Evolutionary conservation across 106 monocot genomes (phyloP).

Genomic region (Apostasia shenzhenica): DNA sequence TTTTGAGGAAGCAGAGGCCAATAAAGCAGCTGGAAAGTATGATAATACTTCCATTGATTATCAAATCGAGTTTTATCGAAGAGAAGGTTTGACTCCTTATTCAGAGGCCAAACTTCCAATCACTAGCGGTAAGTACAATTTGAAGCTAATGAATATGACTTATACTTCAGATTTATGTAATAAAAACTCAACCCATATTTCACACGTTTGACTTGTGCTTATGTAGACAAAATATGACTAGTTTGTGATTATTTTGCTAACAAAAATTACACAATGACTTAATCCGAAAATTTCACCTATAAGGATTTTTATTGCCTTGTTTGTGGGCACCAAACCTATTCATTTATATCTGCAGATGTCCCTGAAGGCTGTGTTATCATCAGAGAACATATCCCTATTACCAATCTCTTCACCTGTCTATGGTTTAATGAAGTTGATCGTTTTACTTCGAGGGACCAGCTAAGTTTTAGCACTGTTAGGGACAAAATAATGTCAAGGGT

Average conservation of each 20-base stretch:
- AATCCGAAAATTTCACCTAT: no score
- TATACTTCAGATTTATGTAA: no score
- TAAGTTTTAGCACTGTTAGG: constrained; percentile 86
- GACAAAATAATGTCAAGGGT: constrained; percentile 75
- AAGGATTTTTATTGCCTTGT: not conserved
- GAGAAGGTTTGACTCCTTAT: constrained; percentile 86
- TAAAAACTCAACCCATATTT: no score
- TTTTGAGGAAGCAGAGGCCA: constrained; percentile 97
- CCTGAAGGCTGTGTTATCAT: constrained; percentile 99
- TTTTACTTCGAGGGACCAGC: constrained; percentile 91
- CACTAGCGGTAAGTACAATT: constrained; percentile 61
- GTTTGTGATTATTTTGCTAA: no score
- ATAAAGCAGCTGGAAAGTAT: constrained; percentile 96
- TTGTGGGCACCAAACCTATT: not conserved
- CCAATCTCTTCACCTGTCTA: constrained; percentile 93
- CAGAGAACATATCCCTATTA: constrained; percentile 86
- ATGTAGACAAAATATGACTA: no score
- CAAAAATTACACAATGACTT: no score
- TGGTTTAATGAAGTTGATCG: constrained; percentile 99
- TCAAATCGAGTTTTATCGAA: constrained; percentile 82
- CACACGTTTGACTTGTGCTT: no score
- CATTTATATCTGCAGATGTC: constrained; percentile 52
- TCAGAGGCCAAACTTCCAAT: constrained; percentile 83
- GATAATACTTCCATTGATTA: constrained; percentile 87
- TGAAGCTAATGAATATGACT: not conserved